Percentiles rank a stretch among this genome's conserved stretches.
phyloP scores from a whole-genome alignment of 805 yeast genomes.

The Wickerhamia fluorescens region DNA sequence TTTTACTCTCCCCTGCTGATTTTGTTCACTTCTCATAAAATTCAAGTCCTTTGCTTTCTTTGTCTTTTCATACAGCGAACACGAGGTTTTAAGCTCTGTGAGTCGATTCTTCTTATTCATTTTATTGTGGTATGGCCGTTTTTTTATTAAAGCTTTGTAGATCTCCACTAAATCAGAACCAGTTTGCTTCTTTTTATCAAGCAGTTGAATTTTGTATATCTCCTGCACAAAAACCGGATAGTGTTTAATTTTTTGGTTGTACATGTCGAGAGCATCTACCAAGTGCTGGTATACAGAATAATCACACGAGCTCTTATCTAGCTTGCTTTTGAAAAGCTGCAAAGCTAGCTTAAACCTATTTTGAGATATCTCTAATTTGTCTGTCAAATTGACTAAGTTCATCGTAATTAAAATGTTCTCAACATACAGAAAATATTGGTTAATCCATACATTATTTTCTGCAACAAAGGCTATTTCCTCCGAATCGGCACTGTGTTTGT shows the following conservation, averaged over 20 bases:
- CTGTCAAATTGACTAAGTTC: conserved; percentile 3
- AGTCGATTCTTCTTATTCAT: too few species aligned
- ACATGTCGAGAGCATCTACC: conserved; percentile 9
- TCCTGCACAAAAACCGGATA: conserved; percentile 15
- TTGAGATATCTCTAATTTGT: conserved; percentile 9
- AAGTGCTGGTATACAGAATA: conserved; percentile 8
- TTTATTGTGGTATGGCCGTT: conserved; percentile 5
- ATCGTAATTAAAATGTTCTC: conserved; percentile 4
- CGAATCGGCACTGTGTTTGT: conserved; percentile 4
- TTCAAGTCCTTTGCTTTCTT: conserved; percentile 7
- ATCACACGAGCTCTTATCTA: conserved; percentile 5
- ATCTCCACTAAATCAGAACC: conserved; percentile 11
- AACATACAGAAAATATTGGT: conserved; percentile 5
- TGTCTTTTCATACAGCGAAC: conserved; percentile 5
- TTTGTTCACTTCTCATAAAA: conserved; percentile 1
- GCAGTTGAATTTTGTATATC: conserved; percentile 9
- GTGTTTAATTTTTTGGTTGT: conserved; percentile 12
- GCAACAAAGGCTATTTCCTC: conserved; percentile 9
- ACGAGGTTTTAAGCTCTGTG: conserved; percentile 1
- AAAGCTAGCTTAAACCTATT: conserved; percentile 8
- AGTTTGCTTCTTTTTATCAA: conserved; percentile 5
- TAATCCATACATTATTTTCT: conserved; percentile 8
- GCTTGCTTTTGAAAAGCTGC: conserved; percentile 2
- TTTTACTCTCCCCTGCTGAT: conserved; percentile 1
- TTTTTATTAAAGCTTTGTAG: conserved; percentile 14